Evolutionary conservation across 306 rosid species (phyloP), one percentile per base, ranked within the genome.

Genomic region (Pyrus bretschneideri): DNA sequence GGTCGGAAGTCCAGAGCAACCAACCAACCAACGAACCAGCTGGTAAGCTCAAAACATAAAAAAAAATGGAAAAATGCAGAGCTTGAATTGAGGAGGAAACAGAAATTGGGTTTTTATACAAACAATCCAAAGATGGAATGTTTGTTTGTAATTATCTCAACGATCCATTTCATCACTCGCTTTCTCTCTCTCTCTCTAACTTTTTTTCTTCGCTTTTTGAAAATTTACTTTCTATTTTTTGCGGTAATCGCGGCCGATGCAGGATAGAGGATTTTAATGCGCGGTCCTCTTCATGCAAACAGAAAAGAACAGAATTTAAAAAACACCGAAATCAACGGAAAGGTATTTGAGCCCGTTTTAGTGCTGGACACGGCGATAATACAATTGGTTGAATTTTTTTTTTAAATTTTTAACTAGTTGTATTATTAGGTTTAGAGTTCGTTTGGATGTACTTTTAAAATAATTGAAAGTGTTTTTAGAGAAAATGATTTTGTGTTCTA

Each of bases 181-280:
- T 14, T 22, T 58, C 29, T 58, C 62, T 27, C 69, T 18, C 1
- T 23, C 23, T 29, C 27, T 31, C 17, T 19, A 7, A 57, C 25
- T 15, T 14, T 60, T 23, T 72, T 17, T 29, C 62, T 55, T 70
- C 2, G 29, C 54, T 57, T 17, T 73, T 23, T 10, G 3, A 9
- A 49, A 15, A 11, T 44, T 27, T 31, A 31, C 23, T 42, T 27
- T 31, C 49, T 35, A 18, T 58, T 35, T 78, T 64, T n/a, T 64
- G 89, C 97, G 93, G 80, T 74, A 81, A 91, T 96, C 79, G 87
- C 97, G 98, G 97, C 77, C 64, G 86, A 75, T 59, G 42, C 84
- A 74, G 82, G 76, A 76, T 46, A 75, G 45, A 65, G 71, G 70
- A 42, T 62, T 79, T 73, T 60, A 77, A 80, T 67, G 82, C 71